These are phyloP conservation scores for Exophiala alcalophila DNA, from an alignment of 2,329 filamentous ascomycete species.

Conservation along the genomic window DNA sequence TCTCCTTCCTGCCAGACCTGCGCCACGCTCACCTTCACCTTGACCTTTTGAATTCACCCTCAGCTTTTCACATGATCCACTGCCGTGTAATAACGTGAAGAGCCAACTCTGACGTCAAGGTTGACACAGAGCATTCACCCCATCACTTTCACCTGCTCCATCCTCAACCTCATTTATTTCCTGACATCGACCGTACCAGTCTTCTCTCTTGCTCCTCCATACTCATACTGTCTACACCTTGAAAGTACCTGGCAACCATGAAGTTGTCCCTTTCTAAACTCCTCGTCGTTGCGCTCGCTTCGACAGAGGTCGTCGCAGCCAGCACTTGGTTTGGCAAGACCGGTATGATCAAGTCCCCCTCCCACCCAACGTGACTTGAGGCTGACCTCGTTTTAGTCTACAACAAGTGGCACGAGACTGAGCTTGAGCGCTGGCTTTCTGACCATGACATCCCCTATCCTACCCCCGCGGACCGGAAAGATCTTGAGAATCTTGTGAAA, in stretches of 20 bases:
- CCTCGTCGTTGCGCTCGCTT: slow-evolving; percentile 68
- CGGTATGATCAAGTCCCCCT: slow-evolving; percentile 55
- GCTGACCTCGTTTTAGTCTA: slow-evolving; percentile 61
- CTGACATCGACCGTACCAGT: slow-evolving; percentile 2
- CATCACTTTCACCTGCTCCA: slow-evolving; percentile 5
- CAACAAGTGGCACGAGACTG: slow-evolving; percentile 98
- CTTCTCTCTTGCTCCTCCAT: slow-evolving; percentile 2
- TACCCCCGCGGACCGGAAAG: slow-evolving; percentile 84
- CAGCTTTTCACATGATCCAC: background rate
- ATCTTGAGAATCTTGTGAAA: slow-evolving; percentile 86
- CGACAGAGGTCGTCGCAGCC: slow-evolving; percentile 62
- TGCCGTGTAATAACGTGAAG: background rate
- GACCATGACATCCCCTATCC: slow-evolving; percentile 91
- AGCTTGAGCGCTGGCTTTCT: slow-evolving; percentile 93
- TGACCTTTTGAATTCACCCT: no score
- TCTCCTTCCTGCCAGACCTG: no score
- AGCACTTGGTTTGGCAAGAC: slow-evolving; percentile 83
- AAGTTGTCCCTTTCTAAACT: slow-evolving; percentile 68
- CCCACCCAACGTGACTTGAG: slow-evolving; percentile 2
- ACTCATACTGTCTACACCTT: background rate
- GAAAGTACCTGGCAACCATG: slow-evolving; percentile 55
- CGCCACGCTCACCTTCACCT: no score
- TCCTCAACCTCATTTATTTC: slow-evolving; percentile 11
- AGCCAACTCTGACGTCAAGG: slow-evolving; percentile 21
- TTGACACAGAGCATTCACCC: slow-evolving; percentile 9